A percentile compares a stretch with the other conserved stretches of the same genome.
Conservation (phyloP, 2,329 filamentous ascomycete genomes). For the Clonostachys chloroleuca region DNA sequence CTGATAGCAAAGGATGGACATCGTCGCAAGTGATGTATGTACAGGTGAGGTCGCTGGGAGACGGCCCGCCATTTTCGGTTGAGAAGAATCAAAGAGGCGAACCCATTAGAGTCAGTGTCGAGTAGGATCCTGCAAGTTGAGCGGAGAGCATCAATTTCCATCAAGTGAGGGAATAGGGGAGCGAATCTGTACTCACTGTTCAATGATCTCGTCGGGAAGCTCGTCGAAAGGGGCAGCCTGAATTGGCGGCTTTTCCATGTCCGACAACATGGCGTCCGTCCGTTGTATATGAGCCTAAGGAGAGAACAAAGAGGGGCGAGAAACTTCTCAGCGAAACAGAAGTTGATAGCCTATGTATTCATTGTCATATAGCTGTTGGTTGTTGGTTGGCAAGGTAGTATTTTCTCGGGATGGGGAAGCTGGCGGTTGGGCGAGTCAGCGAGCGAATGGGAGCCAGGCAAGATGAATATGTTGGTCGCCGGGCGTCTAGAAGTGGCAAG, state of each 20-base stretch:
- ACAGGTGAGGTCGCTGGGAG: slow-evolving; percentile 60
- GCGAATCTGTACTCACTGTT: slow-evolving; percentile 47
- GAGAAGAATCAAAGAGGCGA: slow-evolving; percentile 61
- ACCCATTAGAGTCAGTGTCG: slow-evolving; percentile 55
- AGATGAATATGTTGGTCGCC: no score
- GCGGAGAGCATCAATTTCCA: slow-evolving; percentile 6
- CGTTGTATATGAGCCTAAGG: no score
- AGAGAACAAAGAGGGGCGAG: no score
- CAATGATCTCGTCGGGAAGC: slow-evolving; percentile 65
- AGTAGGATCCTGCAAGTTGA: slow-evolving; percentile 49
- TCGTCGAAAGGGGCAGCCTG: slow-evolving; percentile 36
- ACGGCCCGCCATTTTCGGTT: slow-evolving; percentile 62
- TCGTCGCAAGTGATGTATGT: slow-evolving; percentile 55
- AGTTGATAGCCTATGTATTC: no score
- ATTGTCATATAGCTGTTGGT: no score
- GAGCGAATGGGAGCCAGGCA: no score
- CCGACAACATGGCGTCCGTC: no score
- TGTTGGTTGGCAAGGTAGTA: no score
- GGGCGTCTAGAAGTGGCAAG: no score
- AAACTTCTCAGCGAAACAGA: no score
- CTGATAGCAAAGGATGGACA: slow-evolving; percentile 55
- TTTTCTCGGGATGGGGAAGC: no score
- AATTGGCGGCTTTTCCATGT: background rate
- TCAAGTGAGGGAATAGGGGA: background rate
- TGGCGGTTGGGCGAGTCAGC: no score